A percentile compares a stretch with the other conserved stretches of the same genome.
These are phyloP conservation scores for Talaromyces islandicus DNA, from an alignment of 2,329 filamentous ascomycete genomes.

Conservation along the genomic window DNA sequence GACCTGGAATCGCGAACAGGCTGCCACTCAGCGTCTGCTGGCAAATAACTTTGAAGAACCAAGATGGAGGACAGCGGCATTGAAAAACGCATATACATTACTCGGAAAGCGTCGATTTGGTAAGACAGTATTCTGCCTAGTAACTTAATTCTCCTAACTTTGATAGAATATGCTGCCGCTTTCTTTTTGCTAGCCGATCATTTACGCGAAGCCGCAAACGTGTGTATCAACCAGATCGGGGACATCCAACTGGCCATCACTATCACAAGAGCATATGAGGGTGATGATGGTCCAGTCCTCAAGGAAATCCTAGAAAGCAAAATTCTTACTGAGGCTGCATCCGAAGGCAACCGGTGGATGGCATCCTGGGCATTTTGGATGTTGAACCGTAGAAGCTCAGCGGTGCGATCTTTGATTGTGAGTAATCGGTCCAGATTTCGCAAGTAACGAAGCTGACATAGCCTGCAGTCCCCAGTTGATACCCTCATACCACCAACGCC, in stretches of 20 bases:
- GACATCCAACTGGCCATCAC: slow-evolving; percentile 88
- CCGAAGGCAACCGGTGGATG: slow-evolving; percentile 85
- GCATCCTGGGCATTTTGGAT: slow-evolving; percentile 96
- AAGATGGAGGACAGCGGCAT: slow-evolving; percentile 79
- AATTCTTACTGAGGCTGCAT: slow-evolving; percentile 68
- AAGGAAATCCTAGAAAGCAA: slow-evolving; percentile 70
- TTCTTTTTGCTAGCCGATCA: slow-evolving; percentile 91
- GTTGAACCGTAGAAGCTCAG: slow-evolving; percentile 72
- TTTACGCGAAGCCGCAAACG: slow-evolving; percentile 75
- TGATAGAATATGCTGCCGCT: slow-evolving; percentile 78
- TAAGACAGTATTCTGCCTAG: slow-evolving; percentile 33
- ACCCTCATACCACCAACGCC: slow-evolving; percentile 51
- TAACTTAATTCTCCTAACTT: slow-evolving; percentile 3
- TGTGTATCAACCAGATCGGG: slow-evolving; percentile 79
- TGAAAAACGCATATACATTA: slow-evolving; percentile 95
- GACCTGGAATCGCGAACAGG: slow-evolving; percentile 79
- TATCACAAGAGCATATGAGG: slow-evolving; percentile 80
- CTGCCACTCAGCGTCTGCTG: slow-evolving; percentile 69
- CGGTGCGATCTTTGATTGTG: slow-evolving; percentile 76
- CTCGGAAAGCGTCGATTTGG: slow-evolving; percentile 85
- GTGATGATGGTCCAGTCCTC: slow-evolving; percentile 71
- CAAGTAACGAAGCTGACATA: slow-evolving; percentile 10
- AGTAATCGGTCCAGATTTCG: slow-evolving; percentile 24
- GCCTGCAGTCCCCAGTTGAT: slow-evolving; percentile 65
- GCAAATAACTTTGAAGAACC: slow-evolving; percentile 86